These are phyloP conservation scores for Pilasporangium apinafurcum DNA, from an alignment of 352 stramenopile species.

Conservation along the genomic window DNA sequence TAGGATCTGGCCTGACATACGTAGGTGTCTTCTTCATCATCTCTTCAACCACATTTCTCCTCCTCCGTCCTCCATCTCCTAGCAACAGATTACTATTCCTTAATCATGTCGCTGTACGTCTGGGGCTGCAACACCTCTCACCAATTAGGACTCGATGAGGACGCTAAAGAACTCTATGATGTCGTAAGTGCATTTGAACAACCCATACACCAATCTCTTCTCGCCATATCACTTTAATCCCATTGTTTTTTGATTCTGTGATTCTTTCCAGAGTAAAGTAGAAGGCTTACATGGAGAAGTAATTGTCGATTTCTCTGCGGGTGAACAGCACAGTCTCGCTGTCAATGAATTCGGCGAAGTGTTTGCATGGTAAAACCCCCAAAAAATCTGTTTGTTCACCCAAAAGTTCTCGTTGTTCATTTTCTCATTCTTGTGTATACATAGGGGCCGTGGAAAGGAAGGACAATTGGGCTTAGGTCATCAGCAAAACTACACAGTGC, in stretches of 20 bases:
- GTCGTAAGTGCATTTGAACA: slow-evolving; percentile 14
- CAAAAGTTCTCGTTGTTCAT: too few relatives aligned
- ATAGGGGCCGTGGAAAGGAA: slow-evolving; percentile 57
- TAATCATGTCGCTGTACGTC: slow-evolving; percentile 71
- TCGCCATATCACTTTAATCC: neutral
- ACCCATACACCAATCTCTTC: neutral
- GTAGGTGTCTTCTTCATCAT: too few relatives aligned
- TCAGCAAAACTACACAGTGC: slow-evolving; percentile 22
- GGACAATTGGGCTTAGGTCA: slow-evolving; percentile 53
- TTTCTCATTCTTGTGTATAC: neutral
- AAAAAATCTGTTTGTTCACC: neutral
- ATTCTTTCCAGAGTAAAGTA: slow-evolving; percentile 31
- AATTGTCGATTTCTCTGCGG: slow-evolving; percentile 67
- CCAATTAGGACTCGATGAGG: slow-evolving; percentile 50
- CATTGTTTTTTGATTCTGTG: neutral
- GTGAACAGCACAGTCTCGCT: slow-evolving; percentile 66
- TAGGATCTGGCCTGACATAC: too few relatives aligned
- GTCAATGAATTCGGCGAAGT: slow-evolving; percentile 81
- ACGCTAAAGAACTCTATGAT: slow-evolving; percentile 53
- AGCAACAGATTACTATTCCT: neutral
- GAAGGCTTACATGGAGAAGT: slow-evolving; percentile 44
- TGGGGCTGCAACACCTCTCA: slow-evolving; percentile 72
- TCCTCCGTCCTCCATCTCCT: neutral
- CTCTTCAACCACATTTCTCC: too few relatives aligned
- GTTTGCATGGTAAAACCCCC: slow-evolving; percentile 48